These are phyloP conservation scores for Puccinia hordei DNA, from an alignment of 1,284 basidiomycete species.

Conservation along the genomic window DNA sequence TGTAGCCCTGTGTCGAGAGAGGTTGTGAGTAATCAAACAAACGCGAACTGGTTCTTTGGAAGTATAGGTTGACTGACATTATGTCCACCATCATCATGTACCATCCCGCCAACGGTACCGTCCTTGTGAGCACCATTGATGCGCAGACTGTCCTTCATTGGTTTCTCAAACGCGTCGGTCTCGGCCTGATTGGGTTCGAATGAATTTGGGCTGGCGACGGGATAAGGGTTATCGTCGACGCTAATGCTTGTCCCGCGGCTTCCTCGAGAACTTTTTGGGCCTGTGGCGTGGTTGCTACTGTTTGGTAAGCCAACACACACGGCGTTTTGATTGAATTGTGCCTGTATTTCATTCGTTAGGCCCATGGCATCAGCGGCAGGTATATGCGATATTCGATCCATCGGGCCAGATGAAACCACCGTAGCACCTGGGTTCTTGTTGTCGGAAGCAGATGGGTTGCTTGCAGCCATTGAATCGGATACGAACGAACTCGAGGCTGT, in stretches of 20 bases:
- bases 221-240: neutral
- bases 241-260: slow-evolving; percentile 32
- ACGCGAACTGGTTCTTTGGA: neutral
- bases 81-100: slow-evolving; percentile 45
- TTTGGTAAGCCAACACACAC: slow-evolving; percentile 39
- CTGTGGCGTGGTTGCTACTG: slow-evolving; percentile 13
- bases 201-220: neutral
- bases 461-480: neutral
- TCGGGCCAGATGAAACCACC: slow-evolving; percentile 9
- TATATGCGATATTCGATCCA: slow-evolving; percentile 15
- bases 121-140: slow-evolving; percentile 40
- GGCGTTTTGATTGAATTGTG: slow-evolving; percentile 15
- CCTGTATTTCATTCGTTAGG: slow-evolving; percentile 32
- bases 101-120: slow-evolving; percentile 45
- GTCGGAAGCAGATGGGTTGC: neutral
- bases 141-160: slow-evolving; percentile 42
- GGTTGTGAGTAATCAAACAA: neutral
- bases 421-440: neutral
- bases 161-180: slow-evolving; percentile 22
- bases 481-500: neutral
- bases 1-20: slow-evolving; percentile 34
- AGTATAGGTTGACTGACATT: slow-evolving; percentile 25
- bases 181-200: neutral
- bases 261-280: slow-evolving; percentile 17
- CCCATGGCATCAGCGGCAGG: slow-evolving; percentile 35